Evolutionary conservation across 768 basidiomycete genomes (phyloP).

Genomic region (Trametes elegans): DNA sequence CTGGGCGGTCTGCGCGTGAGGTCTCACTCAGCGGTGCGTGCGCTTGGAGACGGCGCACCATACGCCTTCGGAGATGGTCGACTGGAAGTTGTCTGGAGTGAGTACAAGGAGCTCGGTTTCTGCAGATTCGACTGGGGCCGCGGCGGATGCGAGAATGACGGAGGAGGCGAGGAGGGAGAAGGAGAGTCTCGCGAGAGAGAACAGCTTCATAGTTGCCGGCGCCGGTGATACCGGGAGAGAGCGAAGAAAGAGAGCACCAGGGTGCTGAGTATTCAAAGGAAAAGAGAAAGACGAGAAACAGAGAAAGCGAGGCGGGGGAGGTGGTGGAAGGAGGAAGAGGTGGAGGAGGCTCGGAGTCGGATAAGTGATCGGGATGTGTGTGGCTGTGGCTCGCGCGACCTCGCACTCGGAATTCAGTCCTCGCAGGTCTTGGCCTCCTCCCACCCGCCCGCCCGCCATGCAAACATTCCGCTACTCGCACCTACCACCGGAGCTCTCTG

Average conservation of each 20-base stretch:
- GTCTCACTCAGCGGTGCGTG: background rate
- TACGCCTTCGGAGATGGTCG: slow-evolving; percentile 51
- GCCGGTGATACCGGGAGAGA: background rate
- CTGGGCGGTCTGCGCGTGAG: slow-evolving; percentile 28
- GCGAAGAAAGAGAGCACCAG: background rate
- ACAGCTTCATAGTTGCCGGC: slow-evolving; percentile 6
- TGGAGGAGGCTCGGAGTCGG: too few relatives aligned
- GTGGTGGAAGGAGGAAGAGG: background rate
- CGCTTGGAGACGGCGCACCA: slow-evolving; percentile 43
- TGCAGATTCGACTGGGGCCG: slow-evolving; percentile 26
- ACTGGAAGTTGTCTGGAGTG: slow-evolving; percentile 58
- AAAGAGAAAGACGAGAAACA: background rate
- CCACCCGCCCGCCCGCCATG: slow-evolving; percentile 40
- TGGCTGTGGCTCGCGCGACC: background rate
- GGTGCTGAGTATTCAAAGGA: too few relatives aligned
- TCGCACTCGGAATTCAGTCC: background rate
- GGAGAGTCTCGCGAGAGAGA: slow-evolving; percentile 21
- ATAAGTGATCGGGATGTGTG: background rate
- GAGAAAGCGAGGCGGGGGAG: background rate
- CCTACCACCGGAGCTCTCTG: slow-evolving; percentile 38
- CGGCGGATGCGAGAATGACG: slow-evolving; percentile 23
- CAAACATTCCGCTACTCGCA: slow-evolving; percentile 56
- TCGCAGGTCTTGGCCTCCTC: too few relatives aligned
- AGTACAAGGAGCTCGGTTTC: slow-evolving; percentile 37
- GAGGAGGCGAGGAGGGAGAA: slow-evolving; percentile 26